Evolutionary conservation across 768 basidiomycete species (phyloP), one percentile per base, ranked within the genome.

Genomic region (Pleurotus tuber-regium): DNA sequence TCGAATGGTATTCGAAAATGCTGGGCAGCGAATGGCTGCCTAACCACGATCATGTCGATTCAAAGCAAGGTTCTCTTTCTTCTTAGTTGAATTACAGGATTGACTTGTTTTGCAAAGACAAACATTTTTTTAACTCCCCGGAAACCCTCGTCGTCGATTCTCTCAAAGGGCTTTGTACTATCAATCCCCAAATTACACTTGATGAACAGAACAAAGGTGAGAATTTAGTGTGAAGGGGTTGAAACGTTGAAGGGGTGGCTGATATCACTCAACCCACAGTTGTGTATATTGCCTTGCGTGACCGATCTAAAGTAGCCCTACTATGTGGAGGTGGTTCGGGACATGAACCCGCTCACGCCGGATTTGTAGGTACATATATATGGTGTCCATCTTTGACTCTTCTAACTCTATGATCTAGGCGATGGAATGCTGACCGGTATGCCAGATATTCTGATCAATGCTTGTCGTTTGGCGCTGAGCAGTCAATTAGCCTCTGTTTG

Each of bases 291-390:
- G 70, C 79, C 21, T 57, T 68, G n/a, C 77, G 67, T 26, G 80
- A 87, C 63, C 77, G 70, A 51, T 77, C 79, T 19, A 83, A 83
- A 62, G 92, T 93, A 36, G 80, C 87, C 2, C 71, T 93, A 11
- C 74, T 93, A 59, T 91, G 87, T 59, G 91, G 91, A 7, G 91
- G 92, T 4, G 91, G 92, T 26, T 83, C 86, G 21, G 90, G 95
- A 4, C 95, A 97, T 63, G 95, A 97, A 61, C 95, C 95, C 5
- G 81, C 92, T 12, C 92, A 94, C 68, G 82, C 90, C 4, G 89
- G 83, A 1, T 94, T 89, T 59, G 92, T 96, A n/a, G 93, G 92
- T 86, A 55, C 57, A 77, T 63, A n/a, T n/a, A n/a, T n/a, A n/a
- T n/a, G n/a, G n/a, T n/a, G n/a, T n/a, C n/a, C n/a, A n/a, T n/a